These are phyloP conservation scores for Rhizoclosmatium globosum DNA, from an alignment of 192 early-diverging fungal genomes.

Conservation along the genomic window DNA sequence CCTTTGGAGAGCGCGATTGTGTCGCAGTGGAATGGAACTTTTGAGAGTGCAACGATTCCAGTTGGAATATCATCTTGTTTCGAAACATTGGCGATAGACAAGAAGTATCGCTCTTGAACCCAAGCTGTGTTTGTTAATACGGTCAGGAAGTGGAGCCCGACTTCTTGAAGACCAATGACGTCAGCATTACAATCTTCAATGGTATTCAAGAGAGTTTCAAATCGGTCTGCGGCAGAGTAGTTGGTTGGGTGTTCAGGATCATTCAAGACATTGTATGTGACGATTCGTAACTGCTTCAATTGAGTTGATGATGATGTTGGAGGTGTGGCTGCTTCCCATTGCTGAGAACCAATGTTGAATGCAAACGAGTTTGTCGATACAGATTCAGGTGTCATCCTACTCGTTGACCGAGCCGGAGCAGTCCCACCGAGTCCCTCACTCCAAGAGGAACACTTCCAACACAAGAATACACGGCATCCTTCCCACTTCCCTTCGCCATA, in stretches of 20 bases:
- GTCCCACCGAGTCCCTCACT: background rate
- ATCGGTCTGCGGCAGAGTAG: background rate
- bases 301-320: background rate
- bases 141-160: background rate
- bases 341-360: background rate
- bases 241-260: slow-evolving; percentile 1
- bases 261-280: slow-evolving; percentile 34
- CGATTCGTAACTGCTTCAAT: background rate
- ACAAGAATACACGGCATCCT: slow-evolving; percentile 15
- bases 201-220: background rate
- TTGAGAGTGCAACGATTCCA: background rate
- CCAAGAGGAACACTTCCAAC: background rate
- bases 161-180: slow-evolving; percentile 36
- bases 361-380: background rate
- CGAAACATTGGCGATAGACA: background rate
- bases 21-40: background rate
- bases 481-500: slow-evolving; percentile 20
- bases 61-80: background rate
- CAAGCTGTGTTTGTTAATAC: background rate
- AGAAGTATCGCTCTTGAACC: slow-evolving; percentile 6
- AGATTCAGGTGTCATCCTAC: background rate
- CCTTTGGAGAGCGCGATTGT: background rate
- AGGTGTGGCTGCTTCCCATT: slow-evolving; percentile 6
- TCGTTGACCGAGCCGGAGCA: background rate
- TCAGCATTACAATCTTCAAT: slow-evolving; percentile 9